Percentiles rank a stretch among this genome's conserved stretches.
These are phyloP conservation scores for Cladosporium sp. DNA, from an alignment of 2,329 filamentous ascomycete genomes.

Conservation along the genomic window DNA sequence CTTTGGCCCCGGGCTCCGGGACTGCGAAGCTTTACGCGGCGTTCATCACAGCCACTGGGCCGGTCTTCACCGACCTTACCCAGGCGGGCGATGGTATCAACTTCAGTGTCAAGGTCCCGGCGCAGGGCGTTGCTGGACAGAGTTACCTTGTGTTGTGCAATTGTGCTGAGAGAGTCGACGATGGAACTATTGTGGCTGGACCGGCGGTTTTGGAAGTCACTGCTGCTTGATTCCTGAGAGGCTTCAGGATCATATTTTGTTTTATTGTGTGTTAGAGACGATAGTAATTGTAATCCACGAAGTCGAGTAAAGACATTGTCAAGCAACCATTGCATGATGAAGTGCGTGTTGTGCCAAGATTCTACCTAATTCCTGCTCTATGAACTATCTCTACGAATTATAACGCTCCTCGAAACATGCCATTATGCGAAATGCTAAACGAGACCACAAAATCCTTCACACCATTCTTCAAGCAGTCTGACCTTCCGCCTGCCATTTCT, in stretches of 20 bases:
- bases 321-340: not conserved
- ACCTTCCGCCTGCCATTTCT: slow-evolving; percentile 25
- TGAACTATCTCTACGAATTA: not conserved
- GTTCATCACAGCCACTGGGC: slow-evolving; percentile 27
- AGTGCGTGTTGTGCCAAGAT: not conserved
- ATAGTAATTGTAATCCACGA: not conserved
- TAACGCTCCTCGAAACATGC: not conserved
- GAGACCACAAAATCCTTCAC: not conserved
- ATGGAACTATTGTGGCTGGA: slow-evolving; percentile 29
- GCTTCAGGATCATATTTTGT: not conserved
- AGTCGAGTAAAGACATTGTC: not conserved
- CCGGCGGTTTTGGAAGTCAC: slow-evolving; percentile 30
- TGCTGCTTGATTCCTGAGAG: not conserved
- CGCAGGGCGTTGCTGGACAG: slow-evolving; percentile 27
- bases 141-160: slow-evolving; percentile 30
- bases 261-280: not conserved
- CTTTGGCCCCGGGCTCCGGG: slow-evolving; percentile 19
- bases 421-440: not conserved
- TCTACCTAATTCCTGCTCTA: not conserved
- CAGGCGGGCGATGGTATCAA: slow-evolving; percentile 24
- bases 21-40: slow-evolving; percentile 27
- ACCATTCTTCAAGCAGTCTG: not conserved
- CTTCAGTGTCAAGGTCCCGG: slow-evolving; percentile 29
- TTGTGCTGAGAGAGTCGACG: slow-evolving; percentile 27
- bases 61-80: slow-evolving; percentile 26